Base-by-base conservation (phyloP, 2,329 filamentous ascomycete genomes). In the Penicillium sp. region DNA sequence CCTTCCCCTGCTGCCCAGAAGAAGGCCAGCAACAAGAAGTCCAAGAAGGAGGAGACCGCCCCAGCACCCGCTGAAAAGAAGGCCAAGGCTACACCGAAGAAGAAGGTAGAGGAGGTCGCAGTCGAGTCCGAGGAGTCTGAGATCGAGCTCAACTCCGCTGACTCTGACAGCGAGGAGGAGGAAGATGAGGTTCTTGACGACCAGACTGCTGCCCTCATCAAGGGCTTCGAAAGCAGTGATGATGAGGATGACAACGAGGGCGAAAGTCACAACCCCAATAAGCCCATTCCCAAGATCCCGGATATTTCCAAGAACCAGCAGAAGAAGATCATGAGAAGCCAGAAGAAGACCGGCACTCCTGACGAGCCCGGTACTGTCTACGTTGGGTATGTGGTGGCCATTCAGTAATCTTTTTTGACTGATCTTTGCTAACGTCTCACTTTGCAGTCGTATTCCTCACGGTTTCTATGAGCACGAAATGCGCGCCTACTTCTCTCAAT, bases 381-480 rank as follows among this genome's bases (percentile, higher is more conserved):
- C 77, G 83, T 99, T 68, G 92, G 91, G 72, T 84, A 71, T 66
- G 80, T 70, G 43, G 27, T 54, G 31, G n/a, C 29, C 39, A 10
- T 26, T 49, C 14, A n/a, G 9, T 48, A 52, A 55, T 60, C 54
- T 49, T 31, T 1, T 26, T 21, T 22, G 9, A 7, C 11, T 29
- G 35, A n/a, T 31, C 31, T 53, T 50, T 53, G 47, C 58, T 69
- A 57, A 67, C 64, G 50, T 58, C 27, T 52, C 44, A 41, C 51
- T 55, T 26, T 41, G 9, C 56, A 84, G 84, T 54, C 91, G 92
- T 63, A 88, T 96, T 58, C 93, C 93, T 39, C 91, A 95, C 77
- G 90, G 95, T 78, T 99, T 99, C 85, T 98, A 93, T 82, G 95
- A 99, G 79, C 86, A 92, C 69, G 90, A 98, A 78, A 96, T 99